Conservation (phyloP, 495 filamentous ascomycete species). For the Talaromyces ruber region DNA sequence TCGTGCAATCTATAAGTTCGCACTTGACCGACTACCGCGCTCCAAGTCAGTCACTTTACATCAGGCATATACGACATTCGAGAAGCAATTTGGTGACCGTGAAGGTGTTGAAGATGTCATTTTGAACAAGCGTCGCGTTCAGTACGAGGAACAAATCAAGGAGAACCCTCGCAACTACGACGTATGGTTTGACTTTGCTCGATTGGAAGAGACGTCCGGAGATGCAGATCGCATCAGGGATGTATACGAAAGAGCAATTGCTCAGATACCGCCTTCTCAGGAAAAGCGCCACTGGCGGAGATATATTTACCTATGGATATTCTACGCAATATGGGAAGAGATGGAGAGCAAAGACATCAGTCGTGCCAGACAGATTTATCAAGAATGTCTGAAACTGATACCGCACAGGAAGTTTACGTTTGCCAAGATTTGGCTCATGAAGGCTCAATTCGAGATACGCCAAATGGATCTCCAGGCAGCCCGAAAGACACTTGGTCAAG, state of each 20-base stretch:
- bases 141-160: conserved; percentile 89
- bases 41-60: conserved; percentile 80
- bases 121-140: conserved; percentile 83
- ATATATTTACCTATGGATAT: conserved; percentile 97
- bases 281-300: conserved; percentile 96
- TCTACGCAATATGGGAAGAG: conserved; percentile 95
- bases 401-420: conserved; percentile 98
- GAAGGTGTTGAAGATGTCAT: conserved; percentile 96
- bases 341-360: conserved; percentile 69
- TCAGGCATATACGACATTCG: conserved; percentile 91
- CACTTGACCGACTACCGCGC: conserved; percentile 81
- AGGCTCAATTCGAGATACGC: conserved; percentile 87
- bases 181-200: conserved; percentile 90
- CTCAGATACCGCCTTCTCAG: conserved; percentile 88
- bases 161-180: conserved; percentile 94
- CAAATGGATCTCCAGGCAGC: conserved; percentile 72
- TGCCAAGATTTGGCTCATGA: conserved; percentile 90
- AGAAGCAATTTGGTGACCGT: conserved; percentile 93
- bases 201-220: conserved; percentile 77
- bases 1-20: conserved; percentile 95
- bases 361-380: conserved; percentile 83
- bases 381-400: conserved; percentile 76
- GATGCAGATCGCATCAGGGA: conserved; percentile 78
- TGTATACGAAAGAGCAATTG: conserved; percentile 91
- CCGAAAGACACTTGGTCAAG: conserved; percentile 78